phyloP scores from a whole-genome alignment of 345 rosid species.

The Populus davidiana region DNA sequence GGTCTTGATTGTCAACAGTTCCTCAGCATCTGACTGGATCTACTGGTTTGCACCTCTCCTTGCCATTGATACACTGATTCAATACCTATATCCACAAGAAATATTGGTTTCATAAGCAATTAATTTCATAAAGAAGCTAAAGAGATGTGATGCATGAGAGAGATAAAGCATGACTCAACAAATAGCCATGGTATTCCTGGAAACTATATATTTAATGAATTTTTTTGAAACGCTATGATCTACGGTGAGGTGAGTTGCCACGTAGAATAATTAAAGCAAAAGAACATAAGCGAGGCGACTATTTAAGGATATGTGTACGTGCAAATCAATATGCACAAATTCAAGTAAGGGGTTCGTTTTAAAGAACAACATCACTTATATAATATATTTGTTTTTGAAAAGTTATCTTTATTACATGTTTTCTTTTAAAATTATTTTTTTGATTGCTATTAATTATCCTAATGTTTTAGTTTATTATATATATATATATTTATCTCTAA shows the following conservation, averaged over 20 bases:
- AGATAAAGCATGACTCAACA: background rate
- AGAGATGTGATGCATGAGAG: background rate
- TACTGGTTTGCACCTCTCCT: constrained; percentile 71
- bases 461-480: no score
- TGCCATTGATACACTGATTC: constrained; percentile 90
- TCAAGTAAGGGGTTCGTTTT: no score
- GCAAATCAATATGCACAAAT: no score
- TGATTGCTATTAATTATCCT: no score
- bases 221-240: background rate
- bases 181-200: background rate
- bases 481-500: no score
- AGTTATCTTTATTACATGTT: no score
- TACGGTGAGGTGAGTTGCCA: background rate
- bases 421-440: no score
- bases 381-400: no score
- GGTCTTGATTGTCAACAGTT: constrained; percentile 83
- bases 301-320: background rate
- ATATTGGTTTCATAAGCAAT: constrained; percentile 2
- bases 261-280: background rate
- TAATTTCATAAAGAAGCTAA: background rate
- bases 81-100: constrained; percentile 52
- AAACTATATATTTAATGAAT: background rate
- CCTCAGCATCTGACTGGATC: constrained; percentile 84
- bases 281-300: background rate
- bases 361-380: no score